These are phyloP conservation scores for Dioszegia hungarica DNA, from an alignment of 768 basidiomycete genomes.

Conservation along the genomic window DNA sequence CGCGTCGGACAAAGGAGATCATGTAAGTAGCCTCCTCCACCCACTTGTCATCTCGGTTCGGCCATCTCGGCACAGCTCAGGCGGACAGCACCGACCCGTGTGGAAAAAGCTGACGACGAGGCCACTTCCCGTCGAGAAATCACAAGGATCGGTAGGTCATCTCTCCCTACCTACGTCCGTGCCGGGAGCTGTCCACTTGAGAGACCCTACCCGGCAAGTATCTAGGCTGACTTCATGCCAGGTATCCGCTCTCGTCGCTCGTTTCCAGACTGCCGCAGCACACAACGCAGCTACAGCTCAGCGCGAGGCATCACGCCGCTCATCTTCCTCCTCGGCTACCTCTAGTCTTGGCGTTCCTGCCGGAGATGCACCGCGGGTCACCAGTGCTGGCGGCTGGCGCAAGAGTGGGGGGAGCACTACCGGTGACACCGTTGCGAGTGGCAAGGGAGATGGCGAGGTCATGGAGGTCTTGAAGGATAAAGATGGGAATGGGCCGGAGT, in stretches of 20 bases:
- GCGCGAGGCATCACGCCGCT: constrained; percentile 4
- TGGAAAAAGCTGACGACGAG: constrained; percentile 10
- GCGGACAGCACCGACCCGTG: no score
- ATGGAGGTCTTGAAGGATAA: constrained; percentile 8
- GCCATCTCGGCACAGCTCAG: no score
- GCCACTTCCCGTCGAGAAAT: constrained; percentile 39
- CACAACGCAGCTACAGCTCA: constrained; percentile 19
- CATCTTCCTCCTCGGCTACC: constrained; percentile 3
- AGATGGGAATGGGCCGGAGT: not conserved
- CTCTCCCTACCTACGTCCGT: not conserved
- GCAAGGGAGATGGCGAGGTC: not conserved
- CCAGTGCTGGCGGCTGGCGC: not conserved
- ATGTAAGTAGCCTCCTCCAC: not conserved
- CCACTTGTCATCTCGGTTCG: not conserved
- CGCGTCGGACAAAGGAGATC: not conserved
- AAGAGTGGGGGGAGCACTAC: not conserved
- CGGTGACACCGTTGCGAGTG: not conserved
- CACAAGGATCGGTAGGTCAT: constrained; percentile 34
- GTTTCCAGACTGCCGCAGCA: constrained; percentile 39
- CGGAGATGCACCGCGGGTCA: not conserved
- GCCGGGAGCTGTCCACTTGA: no score
- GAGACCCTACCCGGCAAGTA: not conserved
- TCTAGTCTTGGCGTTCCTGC: not conserved
- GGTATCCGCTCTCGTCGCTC: constrained; percentile 38
- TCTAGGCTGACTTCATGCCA: not conserved